Evolutionary conservation across 176 grass and related monocot genomes (phyloP).

Genomic region (Triticum monococcum): DNA sequence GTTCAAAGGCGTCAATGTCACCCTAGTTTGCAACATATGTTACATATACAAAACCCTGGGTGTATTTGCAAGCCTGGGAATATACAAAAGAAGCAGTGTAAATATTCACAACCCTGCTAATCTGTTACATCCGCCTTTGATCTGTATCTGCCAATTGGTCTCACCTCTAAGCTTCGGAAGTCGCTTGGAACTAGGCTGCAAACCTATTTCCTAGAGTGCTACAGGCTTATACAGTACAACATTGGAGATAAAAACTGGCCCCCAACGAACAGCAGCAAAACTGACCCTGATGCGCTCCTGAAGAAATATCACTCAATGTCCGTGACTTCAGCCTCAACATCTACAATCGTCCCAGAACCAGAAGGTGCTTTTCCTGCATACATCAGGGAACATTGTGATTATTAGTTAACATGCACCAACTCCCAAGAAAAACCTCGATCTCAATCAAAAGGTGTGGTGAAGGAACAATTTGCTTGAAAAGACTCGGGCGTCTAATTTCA

Average conservation of each 20-base stretch:
- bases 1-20: background rate
- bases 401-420: background rate
- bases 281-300: background rate
- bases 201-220: background rate
- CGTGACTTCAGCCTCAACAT: conserved; percentile 74
- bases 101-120: background rate
- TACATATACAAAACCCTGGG: background rate
- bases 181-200: background rate
- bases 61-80: background rate
- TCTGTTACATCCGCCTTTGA: background rate
- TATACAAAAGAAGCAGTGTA: background rate
- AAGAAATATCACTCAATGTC: conserved; percentile 52
- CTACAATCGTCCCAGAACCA: conserved; percentile 48
- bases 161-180: background rate
- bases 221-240: background rate
- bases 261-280: background rate
- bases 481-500: background rate
- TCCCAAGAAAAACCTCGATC: background rate
- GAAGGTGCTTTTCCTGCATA: conserved; percentile 40
- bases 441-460: background rate
- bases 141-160: background rate
- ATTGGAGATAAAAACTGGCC: background rate
- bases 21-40: background rate
- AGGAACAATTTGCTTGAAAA: background rate
- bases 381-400: background rate